Conservation (phyloP, 169 alveolate genomes). For the Plasmodium berghei region DNA sequence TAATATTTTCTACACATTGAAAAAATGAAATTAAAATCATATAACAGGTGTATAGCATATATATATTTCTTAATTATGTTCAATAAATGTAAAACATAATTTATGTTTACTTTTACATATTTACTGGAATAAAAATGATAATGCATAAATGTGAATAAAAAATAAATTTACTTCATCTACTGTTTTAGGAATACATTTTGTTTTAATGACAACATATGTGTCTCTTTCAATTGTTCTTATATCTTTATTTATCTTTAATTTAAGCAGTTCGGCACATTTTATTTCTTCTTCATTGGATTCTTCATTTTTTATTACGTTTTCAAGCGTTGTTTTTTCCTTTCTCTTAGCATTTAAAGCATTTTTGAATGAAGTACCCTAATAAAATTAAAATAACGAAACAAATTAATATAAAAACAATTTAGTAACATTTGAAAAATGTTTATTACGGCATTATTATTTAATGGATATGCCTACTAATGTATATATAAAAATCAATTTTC, state of each 20-base stretch:
- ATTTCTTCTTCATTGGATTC: slow-evolving; percentile 26
- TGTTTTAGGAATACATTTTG: slow-evolving; percentile 66
- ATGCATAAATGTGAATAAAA: not conserved
- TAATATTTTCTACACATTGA: slow-evolving; percentile 53
- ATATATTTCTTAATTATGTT: too few species aligned
- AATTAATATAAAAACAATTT: not conserved
- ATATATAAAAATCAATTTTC: too few species aligned
- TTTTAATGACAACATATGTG: slow-evolving; percentile 35
- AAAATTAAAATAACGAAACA: not conserved
- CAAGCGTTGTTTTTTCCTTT: slow-evolving; percentile 60
- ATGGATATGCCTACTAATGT: not conserved
- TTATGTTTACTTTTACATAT: too few species aligned
- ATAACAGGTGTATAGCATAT: not conserved
- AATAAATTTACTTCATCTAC: slow-evolving; percentile 40
- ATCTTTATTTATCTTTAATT: slow-evolving; percentile 50
- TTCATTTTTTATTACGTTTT: slow-evolving; percentile 53
- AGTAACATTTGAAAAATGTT: not conserved
- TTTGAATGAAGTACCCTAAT: slow-evolving; percentile 64
- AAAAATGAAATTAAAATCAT: not conserved
- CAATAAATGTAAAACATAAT: too few species aligned
- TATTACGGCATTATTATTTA: not conserved
- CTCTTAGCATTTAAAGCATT: slow-evolving; percentile 76
- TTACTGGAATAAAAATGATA: too few species aligned
- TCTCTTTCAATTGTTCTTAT: slow-evolving; percentile 61
- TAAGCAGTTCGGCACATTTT: slow-evolving; percentile 60